Evolutionary conservation across 805 yeast species (phyloP).

Genomic region (Metschnikowia peoriensis): DNA sequence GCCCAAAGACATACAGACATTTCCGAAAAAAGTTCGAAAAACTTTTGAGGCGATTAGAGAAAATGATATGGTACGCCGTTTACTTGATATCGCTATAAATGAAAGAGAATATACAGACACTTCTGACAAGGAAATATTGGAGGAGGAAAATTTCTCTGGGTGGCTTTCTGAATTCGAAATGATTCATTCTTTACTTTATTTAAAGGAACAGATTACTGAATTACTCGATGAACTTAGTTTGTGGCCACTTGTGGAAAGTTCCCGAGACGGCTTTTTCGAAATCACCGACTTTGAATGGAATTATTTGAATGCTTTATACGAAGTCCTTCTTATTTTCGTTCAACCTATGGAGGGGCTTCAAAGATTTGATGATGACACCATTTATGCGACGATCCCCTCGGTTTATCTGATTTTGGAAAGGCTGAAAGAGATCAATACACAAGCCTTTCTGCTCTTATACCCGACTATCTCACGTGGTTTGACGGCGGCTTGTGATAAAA

Average conservation of each 20-base stretch:
- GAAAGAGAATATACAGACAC: slow-evolving; percentile 2
- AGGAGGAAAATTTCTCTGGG: neutral
- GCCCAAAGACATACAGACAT: neutral
- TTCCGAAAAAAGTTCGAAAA: slow-evolving; percentile 2
- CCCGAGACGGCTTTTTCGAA: neutral
- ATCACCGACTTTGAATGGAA: slow-evolving; percentile 6
- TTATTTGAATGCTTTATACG: neutral
- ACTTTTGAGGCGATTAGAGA: neutral
- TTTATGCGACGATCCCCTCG: slow-evolving; percentile 2
- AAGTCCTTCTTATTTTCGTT: neutral
- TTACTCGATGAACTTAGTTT: neutral
- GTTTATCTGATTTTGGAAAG: neutral
- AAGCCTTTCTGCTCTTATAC: neutral
- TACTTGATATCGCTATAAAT: slow-evolving; percentile 3
- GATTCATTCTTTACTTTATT: slow-evolving; percentile 3
- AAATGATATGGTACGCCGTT: slow-evolving; percentile 1
- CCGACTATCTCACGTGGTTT: slow-evolving; percentile 1
- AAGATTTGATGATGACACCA: neutral
- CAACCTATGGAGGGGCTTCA: slow-evolving; percentile 3
- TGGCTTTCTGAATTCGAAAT: slow-evolving; percentile 4
- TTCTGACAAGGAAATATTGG: slow-evolving; percentile 4
- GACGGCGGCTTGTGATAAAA: neutral
- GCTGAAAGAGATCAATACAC: neutral
- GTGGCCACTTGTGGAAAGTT: neutral
- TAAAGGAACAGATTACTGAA: slow-evolving; percentile 3